Percentiles rank a stretch among this genome's conserved stretches.
Conservation (phyloP, 1,284 basidiomycete genomes). For the Leccinum solheimii region DNA sequence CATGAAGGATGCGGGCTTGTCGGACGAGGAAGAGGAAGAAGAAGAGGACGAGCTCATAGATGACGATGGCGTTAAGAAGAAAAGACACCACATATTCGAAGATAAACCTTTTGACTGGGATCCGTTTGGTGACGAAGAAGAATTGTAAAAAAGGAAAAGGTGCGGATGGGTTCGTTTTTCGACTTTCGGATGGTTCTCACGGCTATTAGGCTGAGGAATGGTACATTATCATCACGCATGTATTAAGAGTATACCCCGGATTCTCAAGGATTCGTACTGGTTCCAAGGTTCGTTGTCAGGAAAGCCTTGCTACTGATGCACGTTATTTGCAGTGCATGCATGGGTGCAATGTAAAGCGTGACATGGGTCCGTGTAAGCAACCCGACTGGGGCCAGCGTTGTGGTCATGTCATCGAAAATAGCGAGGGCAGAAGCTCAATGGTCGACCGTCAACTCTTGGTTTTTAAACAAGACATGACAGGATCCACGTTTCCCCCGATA, state of each 20-base stretch:
- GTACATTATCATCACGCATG: slow-evolving; percentile 13
- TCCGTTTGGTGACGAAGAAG: slow-evolving; percentile 30
- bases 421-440: no score
- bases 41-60: slow-evolving; percentile 20
- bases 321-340: no score
- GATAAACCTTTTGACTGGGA: slow-evolving; percentile 36
- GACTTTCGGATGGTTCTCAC: not conserved
- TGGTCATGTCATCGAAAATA: no score
- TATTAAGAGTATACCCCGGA: slow-evolving; percentile 10
- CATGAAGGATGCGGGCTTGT: slow-evolving; percentile 30
- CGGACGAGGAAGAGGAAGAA: slow-evolving; percentile 24
- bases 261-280: not conserved
- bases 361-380: no score
- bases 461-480: no score
- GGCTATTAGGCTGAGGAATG: not conserved
- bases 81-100: slow-evolving; percentile 27
- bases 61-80: slow-evolving; percentile 12
- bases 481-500: not conserved
- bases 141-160: slow-evolving; percentile 14
- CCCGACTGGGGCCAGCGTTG: no score
- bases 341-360: not conserved
- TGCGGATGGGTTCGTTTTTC: not conserved
- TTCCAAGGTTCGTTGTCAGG: slow-evolving; percentile 1
- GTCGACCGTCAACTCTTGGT: no score
- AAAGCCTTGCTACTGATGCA: not conserved